Conservation (phyloP, 2,329 filamentous ascomycete genomes). For the Exserohilum turcica region DNA sequence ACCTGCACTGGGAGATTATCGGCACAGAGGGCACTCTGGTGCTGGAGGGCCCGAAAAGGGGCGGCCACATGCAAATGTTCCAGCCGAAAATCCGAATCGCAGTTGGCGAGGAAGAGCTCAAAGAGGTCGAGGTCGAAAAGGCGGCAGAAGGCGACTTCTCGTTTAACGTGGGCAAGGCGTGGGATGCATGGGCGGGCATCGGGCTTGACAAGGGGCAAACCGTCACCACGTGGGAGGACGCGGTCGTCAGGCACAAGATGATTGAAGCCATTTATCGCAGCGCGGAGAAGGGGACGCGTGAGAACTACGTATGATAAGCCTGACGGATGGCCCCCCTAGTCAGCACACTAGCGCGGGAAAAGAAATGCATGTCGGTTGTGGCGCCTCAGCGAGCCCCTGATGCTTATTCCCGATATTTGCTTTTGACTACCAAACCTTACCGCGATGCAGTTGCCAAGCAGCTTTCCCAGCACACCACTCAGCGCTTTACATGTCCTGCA, state of each 20-base stretch:
- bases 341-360: not conserved
- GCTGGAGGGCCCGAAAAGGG: slow-evolving; percentile 29
- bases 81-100: slow-evolving; percentile 44
- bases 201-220: slow-evolving; percentile 30
- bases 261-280: slow-evolving; percentile 46
- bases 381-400: not conserved
- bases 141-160: slow-evolving; percentile 49
- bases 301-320: slow-evolving; percentile 35
- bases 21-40: slow-evolving; percentile 45
- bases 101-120: slow-evolving; percentile 43
- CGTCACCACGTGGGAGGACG: slow-evolving; percentile 43
- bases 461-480: not conserved
- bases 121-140: slow-evolving; percentile 56
- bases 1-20: slow-evolving; percentile 47
- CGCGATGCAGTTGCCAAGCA: not conserved
- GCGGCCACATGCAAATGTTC: slow-evolving; percentile 51
- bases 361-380: not conserved
- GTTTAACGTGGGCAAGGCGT: slow-evolving; percentile 61
- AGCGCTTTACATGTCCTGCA: not conserved
- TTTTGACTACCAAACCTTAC: not conserved
- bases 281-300: slow-evolving; percentile 35
- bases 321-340: not conserved
- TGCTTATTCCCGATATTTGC: not conserved
- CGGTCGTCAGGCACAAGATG: slow-evolving; percentile 43
- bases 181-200: slow-evolving; percentile 59